Conservation (phyloP, 257 asterid species). For the Solanum phureja region DNA sequence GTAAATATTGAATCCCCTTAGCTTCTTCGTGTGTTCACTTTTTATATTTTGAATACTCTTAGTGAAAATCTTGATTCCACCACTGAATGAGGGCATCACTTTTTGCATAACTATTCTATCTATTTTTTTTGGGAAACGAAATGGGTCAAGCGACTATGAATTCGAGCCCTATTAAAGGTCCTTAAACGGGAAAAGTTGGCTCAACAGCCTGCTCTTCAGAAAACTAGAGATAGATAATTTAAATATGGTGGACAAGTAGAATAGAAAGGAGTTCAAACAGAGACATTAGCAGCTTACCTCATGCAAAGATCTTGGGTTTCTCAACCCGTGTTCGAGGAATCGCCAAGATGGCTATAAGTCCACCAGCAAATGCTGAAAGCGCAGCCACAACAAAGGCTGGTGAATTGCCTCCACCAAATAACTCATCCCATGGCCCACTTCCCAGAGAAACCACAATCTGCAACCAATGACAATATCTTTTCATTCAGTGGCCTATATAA, state of each 20-base stretch:
- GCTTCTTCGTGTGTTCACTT: neutral
- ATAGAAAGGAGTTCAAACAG: neutral
- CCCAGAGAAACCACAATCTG: slow-evolving; percentile 76
- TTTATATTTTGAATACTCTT: neutral
- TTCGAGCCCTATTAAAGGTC: neutral
- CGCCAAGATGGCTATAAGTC: slow-evolving; percentile 70
- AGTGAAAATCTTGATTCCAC: neutral
- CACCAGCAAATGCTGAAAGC: slow-evolving; percentile 46
- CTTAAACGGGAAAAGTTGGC: neutral
- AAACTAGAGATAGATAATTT: neutral
- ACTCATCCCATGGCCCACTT: slow-evolving; percentile 66
- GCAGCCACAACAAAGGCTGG: slow-evolving; percentile 71
- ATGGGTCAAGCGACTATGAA: neutral
- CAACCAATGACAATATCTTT: slow-evolving; percentile 6
- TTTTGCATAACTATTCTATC: neutral
- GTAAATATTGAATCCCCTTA: neutral
- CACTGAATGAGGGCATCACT: neutral
- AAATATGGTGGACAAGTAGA: neutral
- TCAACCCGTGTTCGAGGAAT: slow-evolving; percentile 74
- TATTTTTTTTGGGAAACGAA: neutral
- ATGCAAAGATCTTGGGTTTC: slow-evolving; percentile 38
- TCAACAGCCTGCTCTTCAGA: neutral
- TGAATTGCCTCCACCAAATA: slow-evolving; percentile 84
- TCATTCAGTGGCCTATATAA: neutral
- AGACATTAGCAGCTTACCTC: slow-evolving; percentile 27